These are phyloP conservation scores for Afroboletus lepidellus DNA, from an alignment of 1,284 basidiomycete genomes.

Conservation along the genomic window DNA sequence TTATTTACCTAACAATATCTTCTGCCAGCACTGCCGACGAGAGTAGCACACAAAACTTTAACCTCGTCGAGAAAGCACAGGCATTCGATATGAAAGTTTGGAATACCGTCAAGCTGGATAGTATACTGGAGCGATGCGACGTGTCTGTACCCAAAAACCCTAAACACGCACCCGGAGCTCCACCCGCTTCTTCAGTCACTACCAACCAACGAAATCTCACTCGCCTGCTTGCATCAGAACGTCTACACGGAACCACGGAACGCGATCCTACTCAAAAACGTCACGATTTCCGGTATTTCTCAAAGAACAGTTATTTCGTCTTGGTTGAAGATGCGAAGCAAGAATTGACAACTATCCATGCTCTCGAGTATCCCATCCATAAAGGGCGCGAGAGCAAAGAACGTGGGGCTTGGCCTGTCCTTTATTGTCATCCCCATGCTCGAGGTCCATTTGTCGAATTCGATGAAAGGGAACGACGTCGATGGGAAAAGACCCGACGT, in stretches of 20 bases:
- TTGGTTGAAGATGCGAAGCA: conserved; percentile 89
- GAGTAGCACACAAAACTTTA: conserved; percentile 41
- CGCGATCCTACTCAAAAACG: conserved; percentile 88
- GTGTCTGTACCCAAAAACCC: conserved; percentile 33
- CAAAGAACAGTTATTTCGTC: conserved; percentile 75
- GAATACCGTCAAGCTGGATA: conserved; percentile 74
- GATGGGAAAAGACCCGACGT: conserved; percentile 58
- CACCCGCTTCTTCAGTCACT: conserved; percentile 23
- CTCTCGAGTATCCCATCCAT: conserved; percentile 59
- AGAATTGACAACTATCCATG: conserved; percentile 70
- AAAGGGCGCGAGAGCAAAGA: conserved; percentile 51
- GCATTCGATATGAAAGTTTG: conserved; percentile 88
- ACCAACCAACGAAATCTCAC: conserved; percentile 47
- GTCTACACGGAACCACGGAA: conserved; percentile 81
- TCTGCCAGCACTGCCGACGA: conserved; percentile 27
- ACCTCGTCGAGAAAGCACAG: conserved; percentile 74
- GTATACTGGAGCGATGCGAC: conserved; percentile 64
- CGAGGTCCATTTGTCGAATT: conserved; percentile 72
- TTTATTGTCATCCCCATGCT: conserved; percentile 68
- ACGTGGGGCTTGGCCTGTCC: conserved; percentile 63
- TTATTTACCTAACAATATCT: conserved; percentile 1
- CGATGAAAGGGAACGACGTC: conserved; percentile 66
- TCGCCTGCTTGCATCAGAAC: conserved; percentile 83
- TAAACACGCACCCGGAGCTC: conserved; percentile 25
- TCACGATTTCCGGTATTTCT: conserved; percentile 89